Evolutionary conservation across 345 rosid species (phyloP), one percentile per base, ranked within the genome.

Genomic region (Nephelium lappaceum): DNA sequence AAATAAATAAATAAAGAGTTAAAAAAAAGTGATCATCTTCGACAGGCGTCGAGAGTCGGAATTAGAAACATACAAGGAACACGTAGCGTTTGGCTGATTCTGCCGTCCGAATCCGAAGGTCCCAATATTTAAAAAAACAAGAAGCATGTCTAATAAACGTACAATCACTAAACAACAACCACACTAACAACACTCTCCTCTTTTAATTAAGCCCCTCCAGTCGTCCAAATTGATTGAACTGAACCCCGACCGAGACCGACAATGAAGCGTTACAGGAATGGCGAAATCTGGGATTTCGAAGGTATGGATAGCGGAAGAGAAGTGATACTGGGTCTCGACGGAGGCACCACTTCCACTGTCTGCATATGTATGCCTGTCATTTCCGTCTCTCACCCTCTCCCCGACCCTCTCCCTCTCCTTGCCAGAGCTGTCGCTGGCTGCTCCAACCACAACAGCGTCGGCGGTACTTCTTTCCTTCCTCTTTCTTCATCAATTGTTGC

Each of bases 301-400:
- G 63, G 80, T 62, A 67, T 64, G 75, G 79, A 38, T 2, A 18
- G 21, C 1, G 62, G 79, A 66, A 21, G 78, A 25, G 85, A 66
- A 60, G 91, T 92, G 10, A 81, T 92, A n/a, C 66, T 92, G 69
- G 96, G 96, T 6, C 68, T 92, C 79, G 96, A 92, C 57, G 96
- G 96, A 0, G 92, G 93, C 27, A 82, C 93, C 11, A 92, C 96
- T n/a, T 92, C 96, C 25, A 92, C 96, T 11, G 87, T 92, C 69
- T 92, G 96, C 69, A 75, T 92, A n/a, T 92, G 93, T 74, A 90
- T 92, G 81, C 89, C 91, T 11, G 25, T 88, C 25, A 74, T 88
- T 16, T 78, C 85, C 43, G 41, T 61, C 65, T 77, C 85, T 10
- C 82, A 77, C 49, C 76, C 86, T 73, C 77, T 84, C 3, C 86